Percentiles rank a stretch among this genome's conserved stretches.
phyloP scores from a whole-genome alignment of 176 grass and related monocot genomes.

The Ampelocalamus luodianensis region DNA sequence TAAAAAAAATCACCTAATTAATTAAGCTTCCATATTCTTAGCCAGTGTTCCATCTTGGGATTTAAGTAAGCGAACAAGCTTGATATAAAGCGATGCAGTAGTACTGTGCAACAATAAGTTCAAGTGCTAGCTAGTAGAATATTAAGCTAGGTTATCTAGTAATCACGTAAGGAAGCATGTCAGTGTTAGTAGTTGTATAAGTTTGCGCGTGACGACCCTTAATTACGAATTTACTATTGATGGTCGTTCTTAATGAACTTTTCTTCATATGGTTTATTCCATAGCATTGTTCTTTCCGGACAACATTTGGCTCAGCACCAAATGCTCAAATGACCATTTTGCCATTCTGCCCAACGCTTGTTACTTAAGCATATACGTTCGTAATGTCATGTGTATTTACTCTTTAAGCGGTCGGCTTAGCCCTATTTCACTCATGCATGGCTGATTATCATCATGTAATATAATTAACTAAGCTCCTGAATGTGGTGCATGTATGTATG shows the following conservation, averaged over 20 bases:
- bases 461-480: not conserved
- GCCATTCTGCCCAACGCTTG: not conserved
- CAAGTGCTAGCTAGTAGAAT: not conserved
- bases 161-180: not conserved
- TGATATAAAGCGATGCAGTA: not conserved
- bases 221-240: not conserved
- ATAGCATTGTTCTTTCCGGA: conserved; percentile 33
- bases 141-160: not conserved
- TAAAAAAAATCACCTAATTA: not conserved
- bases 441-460: not conserved
- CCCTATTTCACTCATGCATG: not conserved
- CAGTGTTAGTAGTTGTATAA: not conserved
- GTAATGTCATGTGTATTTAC: not conserved
- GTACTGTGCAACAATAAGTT: not conserved
- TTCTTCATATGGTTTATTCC: conserved; percentile 24
- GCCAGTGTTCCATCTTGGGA: not conserved
- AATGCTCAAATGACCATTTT: conserved; percentile 44
- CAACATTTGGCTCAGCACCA: conserved; percentile 47
- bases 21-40: not conserved
- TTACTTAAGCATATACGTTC: conserved; percentile 19
- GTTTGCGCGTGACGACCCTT: not conserved
- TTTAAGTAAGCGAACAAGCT: not conserved
- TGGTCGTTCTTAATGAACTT: not conserved
- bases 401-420: not conserved
- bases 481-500: not conserved